These are phyloP conservation scores for Rugosomyces carneus DNA, from an alignment of 1,284 basidiomycete species.

Conservation along the genomic window DNA sequence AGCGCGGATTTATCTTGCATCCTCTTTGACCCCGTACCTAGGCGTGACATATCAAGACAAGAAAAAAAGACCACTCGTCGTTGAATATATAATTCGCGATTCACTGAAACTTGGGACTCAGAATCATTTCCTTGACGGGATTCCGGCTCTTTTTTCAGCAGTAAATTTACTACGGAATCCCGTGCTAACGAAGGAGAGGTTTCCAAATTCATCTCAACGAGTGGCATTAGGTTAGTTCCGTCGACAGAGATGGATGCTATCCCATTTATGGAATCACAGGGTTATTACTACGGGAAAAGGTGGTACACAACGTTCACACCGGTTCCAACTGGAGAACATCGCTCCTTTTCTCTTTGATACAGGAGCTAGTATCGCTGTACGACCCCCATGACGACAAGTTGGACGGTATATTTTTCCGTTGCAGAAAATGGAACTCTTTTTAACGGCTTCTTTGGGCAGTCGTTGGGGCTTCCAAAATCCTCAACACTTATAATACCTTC, in stretches of 20 bases:
- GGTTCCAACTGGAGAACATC: conserved; percentile 70
- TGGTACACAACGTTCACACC: conserved; percentile 56
- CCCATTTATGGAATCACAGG: conserved; percentile 34
- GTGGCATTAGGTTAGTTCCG: conserved; percentile 50
- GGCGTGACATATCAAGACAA: conserved; percentile 54
- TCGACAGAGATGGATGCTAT: not conserved
- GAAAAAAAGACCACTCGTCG: conserved; percentile 57
- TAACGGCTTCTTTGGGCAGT: not conserved
- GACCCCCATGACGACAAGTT: conserved; percentile 34
- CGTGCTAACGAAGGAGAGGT: conserved; percentile 31
- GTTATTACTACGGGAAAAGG: conserved; percentile 57
- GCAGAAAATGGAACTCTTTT: not conserved
- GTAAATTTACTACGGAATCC: conserved; percentile 40
- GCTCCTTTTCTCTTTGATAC: conserved; percentile 69
- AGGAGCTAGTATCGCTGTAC: conserved; percentile 61
- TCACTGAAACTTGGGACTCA: conserved; percentile 81
- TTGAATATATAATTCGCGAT: conserved; percentile 73
- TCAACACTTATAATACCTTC: conserved; percentile 66
- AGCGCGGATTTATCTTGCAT: conserved; percentile 69
- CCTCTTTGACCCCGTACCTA: conserved; percentile 61
- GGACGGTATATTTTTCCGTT: conserved; percentile 36
- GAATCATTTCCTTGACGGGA: conserved; percentile 70
- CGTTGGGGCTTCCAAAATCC: conserved; percentile 35
- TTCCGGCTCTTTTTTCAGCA: conserved; percentile 64
- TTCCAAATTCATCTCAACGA: conserved; percentile 39